Evolutionary conservation across 805 yeast species (phyloP).

Genomic region (Myxozyma geophila): DNA sequence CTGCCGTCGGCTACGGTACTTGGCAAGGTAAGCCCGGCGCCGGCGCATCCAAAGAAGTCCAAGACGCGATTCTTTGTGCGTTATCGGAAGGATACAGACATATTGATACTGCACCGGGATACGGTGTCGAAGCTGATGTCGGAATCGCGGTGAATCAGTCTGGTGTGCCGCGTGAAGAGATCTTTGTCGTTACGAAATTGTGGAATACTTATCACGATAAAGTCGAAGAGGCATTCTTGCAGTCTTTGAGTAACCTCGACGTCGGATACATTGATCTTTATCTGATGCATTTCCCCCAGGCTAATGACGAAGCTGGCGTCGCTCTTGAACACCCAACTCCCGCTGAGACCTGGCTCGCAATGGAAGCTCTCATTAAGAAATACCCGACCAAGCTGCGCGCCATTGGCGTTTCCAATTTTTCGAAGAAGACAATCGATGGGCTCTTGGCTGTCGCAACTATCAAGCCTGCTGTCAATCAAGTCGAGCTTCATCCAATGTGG

Average conservation of each 20-base stretch:
- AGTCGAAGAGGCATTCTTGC: conserved; percentile 59
- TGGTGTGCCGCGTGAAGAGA: conserved; percentile 56
- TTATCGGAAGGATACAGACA: conserved; percentile 63
- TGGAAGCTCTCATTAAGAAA: conserved; percentile 59
- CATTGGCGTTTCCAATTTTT: conserved; percentile 81
- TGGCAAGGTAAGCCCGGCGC: conserved; percentile 58
- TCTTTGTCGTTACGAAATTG: conserved; percentile 52
- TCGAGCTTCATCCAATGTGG: conserved; percentile 61
- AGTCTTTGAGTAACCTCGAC: conserved; percentile 64
- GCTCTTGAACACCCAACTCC: conserved; percentile 61
- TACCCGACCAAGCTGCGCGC: conserved; percentile 60
- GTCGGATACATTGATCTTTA: conserved; percentile 78
- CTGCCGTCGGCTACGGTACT: conserved; percentile 74
- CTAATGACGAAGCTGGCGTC: conserved; percentile 47
- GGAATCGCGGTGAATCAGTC: conserved; percentile 50
- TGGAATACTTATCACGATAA: conserved; percentile 45
- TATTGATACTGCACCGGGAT: conserved; percentile 71
- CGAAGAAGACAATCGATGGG: conserved; percentile 64
- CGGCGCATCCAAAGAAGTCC: conserved; percentile 55
- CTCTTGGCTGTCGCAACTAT: conserved; percentile 53
- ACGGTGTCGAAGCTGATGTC: conserved; percentile 68
- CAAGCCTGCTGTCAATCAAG: conserved; percentile 73
- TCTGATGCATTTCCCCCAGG: conserved; percentile 82
- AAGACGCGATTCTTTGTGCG: conserved; percentile 48
- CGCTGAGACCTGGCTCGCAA: conserved; percentile 67